phyloP scores from a whole-genome alignment of 2,329 filamentous ascomycete species.

The Tolypocladium tropicale region DNA sequence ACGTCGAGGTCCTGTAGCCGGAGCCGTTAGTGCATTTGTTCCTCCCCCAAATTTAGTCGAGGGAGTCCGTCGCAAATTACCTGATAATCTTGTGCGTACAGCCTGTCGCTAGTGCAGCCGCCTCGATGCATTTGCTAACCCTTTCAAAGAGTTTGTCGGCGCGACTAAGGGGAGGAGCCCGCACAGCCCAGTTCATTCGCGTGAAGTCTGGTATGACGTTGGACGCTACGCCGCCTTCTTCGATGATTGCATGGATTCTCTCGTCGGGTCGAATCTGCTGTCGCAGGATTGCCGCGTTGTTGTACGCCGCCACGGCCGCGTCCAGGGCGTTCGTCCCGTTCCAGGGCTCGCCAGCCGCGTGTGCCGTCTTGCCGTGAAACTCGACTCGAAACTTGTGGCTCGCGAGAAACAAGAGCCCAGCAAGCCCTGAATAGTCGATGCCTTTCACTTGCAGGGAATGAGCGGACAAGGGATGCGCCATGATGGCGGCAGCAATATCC shows the following conservation, averaged over 20 bases:
- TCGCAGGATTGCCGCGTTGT: slow-evolving; percentile 22
- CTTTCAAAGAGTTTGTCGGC: slow-evolving; percentile 16
- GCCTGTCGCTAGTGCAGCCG: slow-evolving; percentile 21
- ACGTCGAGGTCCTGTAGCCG: slow-evolving; percentile 21
- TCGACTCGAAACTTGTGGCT: slow-evolving; percentile 20
- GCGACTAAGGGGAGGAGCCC: slow-evolving; percentile 20
- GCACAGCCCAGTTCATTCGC: slow-evolving; percentile 27
- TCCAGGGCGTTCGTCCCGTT: slow-evolving; percentile 26
- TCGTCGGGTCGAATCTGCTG: slow-evolving; percentile 27
- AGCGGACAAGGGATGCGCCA: slow-evolving; percentile 14
- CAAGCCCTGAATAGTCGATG: slow-evolving; percentile 9
- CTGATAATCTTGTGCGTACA: slow-evolving; percentile 22
- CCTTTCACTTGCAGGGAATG: background rate
- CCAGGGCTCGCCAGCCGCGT: slow-evolving; percentile 26
- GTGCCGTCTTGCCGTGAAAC: slow-evolving; percentile 22
- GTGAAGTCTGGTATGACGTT: slow-evolving; percentile 30
- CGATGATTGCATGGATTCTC: slow-evolving; percentile 26
- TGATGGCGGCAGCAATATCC: slow-evolving; percentile 17
- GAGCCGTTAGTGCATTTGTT: background rate
- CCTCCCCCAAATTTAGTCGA: too few relatives aligned
- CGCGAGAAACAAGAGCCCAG: slow-evolving; percentile 19
- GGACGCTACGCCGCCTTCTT: slow-evolving; percentile 21
- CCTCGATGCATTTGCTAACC: slow-evolving; percentile 26
- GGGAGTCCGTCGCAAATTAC: slow-evolving; percentile 13
- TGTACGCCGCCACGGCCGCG: slow-evolving; percentile 24